Conservation (phyloP, 305 asterid species). For the Fraxinus xanthoxyloides region DNA sequence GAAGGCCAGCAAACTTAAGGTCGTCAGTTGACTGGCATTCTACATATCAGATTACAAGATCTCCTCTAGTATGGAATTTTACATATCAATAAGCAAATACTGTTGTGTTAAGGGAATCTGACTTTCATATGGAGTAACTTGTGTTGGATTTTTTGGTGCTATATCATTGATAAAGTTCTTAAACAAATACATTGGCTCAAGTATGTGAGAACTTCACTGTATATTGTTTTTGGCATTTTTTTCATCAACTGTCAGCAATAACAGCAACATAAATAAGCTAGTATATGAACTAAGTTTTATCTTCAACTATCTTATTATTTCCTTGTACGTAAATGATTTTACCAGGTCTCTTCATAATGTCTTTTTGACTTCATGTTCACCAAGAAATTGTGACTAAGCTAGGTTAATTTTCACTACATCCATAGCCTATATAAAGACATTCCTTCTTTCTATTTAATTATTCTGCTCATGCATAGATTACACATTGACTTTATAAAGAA, state of each 20-base stretch:
- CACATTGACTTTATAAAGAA: not conserved
- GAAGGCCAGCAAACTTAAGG: not conserved
- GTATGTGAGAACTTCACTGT: not conserved
- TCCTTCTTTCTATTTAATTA: not conserved
- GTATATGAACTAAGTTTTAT: not conserved
- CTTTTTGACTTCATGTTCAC: not conserved
- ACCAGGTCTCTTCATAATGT: not conserved
- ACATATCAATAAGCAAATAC: not conserved
- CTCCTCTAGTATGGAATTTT: not conserved
- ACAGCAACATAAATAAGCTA: not conserved
- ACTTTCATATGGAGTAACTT: not conserved
- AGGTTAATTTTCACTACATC: not conserved
- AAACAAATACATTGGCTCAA: not conserved
- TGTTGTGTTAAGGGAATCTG: not conserved
- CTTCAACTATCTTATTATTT: not conserved
- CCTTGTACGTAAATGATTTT: not conserved
- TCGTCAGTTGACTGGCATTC: not conserved
- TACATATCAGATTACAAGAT: not conserved
- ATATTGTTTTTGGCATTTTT: not conserved
- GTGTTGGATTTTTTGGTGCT: not conserved
- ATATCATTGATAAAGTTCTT: not conserved
- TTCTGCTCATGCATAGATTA: not conserved
- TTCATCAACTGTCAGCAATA: not conserved
- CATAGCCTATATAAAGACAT: not conserved
- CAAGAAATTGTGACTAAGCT: not conserved